A percentile compares a stretch with the other conserved stretches of the same genome.
phyloP scores from a whole-genome alignment of 2,329 filamentous ascomycete species.

The Spiromastix sp. region DNA sequence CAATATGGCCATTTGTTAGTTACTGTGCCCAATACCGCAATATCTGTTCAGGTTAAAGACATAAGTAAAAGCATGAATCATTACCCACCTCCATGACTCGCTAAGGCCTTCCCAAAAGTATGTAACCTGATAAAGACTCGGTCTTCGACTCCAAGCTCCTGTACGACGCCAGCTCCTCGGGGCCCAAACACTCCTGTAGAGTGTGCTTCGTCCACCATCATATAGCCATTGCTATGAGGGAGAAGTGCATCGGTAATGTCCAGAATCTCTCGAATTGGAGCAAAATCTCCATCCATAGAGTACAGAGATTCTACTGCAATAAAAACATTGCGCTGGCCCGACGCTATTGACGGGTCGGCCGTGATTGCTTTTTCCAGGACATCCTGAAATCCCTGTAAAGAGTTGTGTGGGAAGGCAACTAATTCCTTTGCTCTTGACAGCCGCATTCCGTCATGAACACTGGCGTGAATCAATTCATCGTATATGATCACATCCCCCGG shows the following conservation, averaged over 20 bases:
- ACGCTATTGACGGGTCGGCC: conserved; percentile 21
- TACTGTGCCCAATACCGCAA: conserved; percentile 3
- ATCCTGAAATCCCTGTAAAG: conserved; percentile 24
- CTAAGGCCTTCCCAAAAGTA: conserved; percentile 45
- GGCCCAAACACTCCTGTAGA: conserved; percentile 41
- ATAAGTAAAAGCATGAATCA: not conserved
- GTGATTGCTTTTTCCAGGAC: conserved; percentile 24
- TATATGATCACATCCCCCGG: conserved; percentile 55
- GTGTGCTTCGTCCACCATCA: conserved; percentile 50
- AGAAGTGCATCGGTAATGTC: conserved; percentile 46
- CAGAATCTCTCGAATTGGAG: conserved; percentile 52
- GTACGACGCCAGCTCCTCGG: conserved; percentile 40
- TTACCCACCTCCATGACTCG: conserved; percentile 55
- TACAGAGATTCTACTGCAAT: conserved; percentile 63
- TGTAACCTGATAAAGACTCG: conserved; percentile 41
- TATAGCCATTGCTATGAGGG: conserved; percentile 45
- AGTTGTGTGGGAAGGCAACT: conserved; percentile 41
- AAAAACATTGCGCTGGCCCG: conserved; percentile 47
- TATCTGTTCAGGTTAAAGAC: conserved; percentile 5
- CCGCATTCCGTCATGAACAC: conserved; percentile 66
- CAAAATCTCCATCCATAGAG: conserved; percentile 74
- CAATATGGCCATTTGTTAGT: conserved; percentile 15
- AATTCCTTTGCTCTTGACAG: conserved; percentile 45
- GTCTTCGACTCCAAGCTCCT: conserved; percentile 39
- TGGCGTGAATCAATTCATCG: conserved; percentile 69